Evolutionary conservation across 495 filamentous ascomycete genomes (phyloP).

Genomic region (Delitschia confertaspora): DNA sequence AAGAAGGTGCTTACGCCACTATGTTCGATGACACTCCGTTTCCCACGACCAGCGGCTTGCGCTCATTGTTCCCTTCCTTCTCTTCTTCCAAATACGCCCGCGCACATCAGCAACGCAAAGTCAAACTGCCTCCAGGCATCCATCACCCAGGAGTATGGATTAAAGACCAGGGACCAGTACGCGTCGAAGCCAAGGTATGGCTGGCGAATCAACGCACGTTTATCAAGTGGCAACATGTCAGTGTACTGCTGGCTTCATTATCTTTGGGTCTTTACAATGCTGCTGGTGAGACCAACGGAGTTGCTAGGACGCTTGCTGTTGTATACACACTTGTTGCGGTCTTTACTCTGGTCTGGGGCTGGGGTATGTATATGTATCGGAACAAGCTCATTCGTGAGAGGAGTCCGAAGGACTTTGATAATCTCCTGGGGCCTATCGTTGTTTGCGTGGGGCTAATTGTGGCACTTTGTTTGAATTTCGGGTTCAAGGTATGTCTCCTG

Average conservation of each 20-base stretch:
- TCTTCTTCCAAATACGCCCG: conserved; percentile 62
- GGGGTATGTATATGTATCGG: conserved; percentile 66
- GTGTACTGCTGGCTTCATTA: conserved; percentile 70
- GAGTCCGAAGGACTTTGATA: conserved; percentile 90
- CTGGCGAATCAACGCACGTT: conserved; percentile 96
- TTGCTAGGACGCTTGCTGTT: conserved; percentile 67
- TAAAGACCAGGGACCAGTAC: conserved; percentile 83
- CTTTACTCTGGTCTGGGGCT: conserved; percentile 82
- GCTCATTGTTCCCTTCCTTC: conserved; percentile 61
- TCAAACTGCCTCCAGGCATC: conserved; percentile 72
- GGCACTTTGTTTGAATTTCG: conserved; percentile 80
- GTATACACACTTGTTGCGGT: conserved; percentile 75
- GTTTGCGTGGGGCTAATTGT: conserved; percentile 70
- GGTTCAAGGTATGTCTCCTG: conserved; percentile 50
- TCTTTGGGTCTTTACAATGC: conserved; percentile 83
- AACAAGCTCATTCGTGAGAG: conserved; percentile 69
- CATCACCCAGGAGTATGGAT: conserved; percentile 71
- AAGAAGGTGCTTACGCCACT: conserved; percentile 30
- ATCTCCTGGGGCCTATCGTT: conserved; percentile 69
- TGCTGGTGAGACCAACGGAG: conserved; percentile 57
- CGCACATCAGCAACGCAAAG: conserved; percentile 37
- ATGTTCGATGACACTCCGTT: conserved; percentile 20
- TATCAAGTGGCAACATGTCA: conserved; percentile 95
- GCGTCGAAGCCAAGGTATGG: conserved; percentile 96
- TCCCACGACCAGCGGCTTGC: conserved; percentile 37